Percentiles rank a stretch among this genome's conserved stretches.
Conservation (phyloP, 306 rosid genomes). For the Potentilla sterilis region DNA sequence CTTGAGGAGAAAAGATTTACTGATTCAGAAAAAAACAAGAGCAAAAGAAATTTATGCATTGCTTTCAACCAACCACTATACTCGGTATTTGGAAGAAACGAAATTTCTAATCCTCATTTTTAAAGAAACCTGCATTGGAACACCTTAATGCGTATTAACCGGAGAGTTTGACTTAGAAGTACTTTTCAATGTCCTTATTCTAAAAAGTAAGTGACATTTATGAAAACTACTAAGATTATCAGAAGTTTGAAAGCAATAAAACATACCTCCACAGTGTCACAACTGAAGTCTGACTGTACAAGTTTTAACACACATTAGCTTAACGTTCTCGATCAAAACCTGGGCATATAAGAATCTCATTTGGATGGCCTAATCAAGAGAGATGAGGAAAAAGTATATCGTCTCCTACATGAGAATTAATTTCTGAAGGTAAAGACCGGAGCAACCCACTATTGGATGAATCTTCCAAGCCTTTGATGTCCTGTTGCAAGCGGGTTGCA, state of each 20-base stretch:
- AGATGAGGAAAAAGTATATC: slow-evolving; percentile 41
- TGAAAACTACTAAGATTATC: background rate
- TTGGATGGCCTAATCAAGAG: slow-evolving; percentile 29
- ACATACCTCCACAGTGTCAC: slow-evolving; percentile 19
- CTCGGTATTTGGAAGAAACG: background rate
- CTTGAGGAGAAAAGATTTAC: background rate
- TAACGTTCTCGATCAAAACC: background rate
- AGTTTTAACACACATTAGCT: background rate
- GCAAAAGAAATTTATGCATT: background rate
- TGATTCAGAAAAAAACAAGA: background rate
- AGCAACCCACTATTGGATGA: slow-evolving; percentile 59
- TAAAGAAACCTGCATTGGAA: background rate
- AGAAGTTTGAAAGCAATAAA: slow-evolving; percentile 3
- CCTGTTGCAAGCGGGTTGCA: slow-evolving; percentile 57
- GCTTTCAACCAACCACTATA: background rate
- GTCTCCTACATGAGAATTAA: slow-evolving; percentile 46
- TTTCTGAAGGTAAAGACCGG: slow-evolving; percentile 55
- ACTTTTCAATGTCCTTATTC: background rate
- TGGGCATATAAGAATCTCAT: background rate
- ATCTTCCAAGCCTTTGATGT: slow-evolving; percentile 59
- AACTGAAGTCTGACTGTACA: background rate
- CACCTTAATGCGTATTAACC: background rate
- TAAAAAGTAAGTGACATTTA: background rate
- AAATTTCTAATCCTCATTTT: background rate
- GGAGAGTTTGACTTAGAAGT: background rate